Conservation (phyloP, 352 stramenopile genomes). For the Pythium utonaiense region DNA sequence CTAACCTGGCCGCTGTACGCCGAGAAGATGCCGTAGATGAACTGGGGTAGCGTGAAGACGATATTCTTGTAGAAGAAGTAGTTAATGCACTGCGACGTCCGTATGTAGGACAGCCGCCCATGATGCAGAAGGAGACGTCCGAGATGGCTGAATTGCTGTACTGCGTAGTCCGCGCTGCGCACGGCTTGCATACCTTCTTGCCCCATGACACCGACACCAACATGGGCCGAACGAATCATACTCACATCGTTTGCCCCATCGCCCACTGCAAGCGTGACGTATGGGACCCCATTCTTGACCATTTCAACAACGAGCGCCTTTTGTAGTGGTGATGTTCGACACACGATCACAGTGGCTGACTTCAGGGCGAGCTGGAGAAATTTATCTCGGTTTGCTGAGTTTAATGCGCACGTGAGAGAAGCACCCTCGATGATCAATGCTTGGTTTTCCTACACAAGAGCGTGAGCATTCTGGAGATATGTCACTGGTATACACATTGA, state of each 20-base stretch:
- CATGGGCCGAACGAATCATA: constrained; percentile 99
- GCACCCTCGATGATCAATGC: constrained; percentile 66
- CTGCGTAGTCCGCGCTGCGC: constrained; percentile 72
- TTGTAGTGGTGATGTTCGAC: constrained; percentile 85
- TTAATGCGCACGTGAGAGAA: constrained; percentile 56
- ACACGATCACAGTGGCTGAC: constrained; percentile 86
- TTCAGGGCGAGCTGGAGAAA: constrained; percentile 69
- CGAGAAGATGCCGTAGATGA: constrained; percentile 83
- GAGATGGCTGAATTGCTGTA: constrained; percentile 83
- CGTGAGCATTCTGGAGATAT: neutral
- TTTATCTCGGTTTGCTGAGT: constrained; percentile 44
- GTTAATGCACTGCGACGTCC: constrained; percentile 93
- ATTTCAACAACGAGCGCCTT: constrained; percentile 93
- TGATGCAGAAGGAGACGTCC: constrained; percentile 70
- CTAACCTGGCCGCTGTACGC: constrained; percentile 83
- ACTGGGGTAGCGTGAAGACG: constrained; percentile 87
- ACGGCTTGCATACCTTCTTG: constrained; percentile 94
- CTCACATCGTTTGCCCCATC: constrained; percentile 99
- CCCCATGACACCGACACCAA: constrained; percentile 97
- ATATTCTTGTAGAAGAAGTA: constrained; percentile 99
- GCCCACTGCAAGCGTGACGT: constrained; percentile 95
- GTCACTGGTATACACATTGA: no score
- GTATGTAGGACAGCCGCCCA: constrained; percentile 94
- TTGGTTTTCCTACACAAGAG: constrained; percentile 46
- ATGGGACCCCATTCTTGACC: constrained; percentile 77